Percentiles rank a stretch among this genome's conserved stretches.
phyloP scores from a whole-genome alignment of 1,284 basidiomycete species.

The Rhodofomes roseus region DNA sequence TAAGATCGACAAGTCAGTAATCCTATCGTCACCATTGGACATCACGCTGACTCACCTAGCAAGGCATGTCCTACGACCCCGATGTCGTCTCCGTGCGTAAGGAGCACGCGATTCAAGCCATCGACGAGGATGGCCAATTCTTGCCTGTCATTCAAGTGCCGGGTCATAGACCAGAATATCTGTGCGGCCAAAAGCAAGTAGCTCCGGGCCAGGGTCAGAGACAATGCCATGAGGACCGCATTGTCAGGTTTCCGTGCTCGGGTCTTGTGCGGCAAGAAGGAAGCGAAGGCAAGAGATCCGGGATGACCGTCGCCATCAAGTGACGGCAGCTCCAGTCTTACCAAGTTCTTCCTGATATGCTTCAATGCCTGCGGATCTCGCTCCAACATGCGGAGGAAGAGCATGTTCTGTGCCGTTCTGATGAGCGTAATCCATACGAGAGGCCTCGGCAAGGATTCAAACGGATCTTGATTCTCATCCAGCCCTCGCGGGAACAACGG shows the following conservation, averaged over 20 bases:
- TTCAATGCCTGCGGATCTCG: conserved; percentile 71
- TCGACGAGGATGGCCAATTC: conserved; percentile 69
- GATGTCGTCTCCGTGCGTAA: conserved; percentile 66
- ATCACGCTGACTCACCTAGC: conserved; percentile 45
- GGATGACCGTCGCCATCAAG: conserved; percentile 30
- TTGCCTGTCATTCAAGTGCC: conserved; percentile 71
- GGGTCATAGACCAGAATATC: conserved; percentile 71
- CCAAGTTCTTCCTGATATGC: conserved; percentile 66
- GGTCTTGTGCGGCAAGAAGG: conserved; percentile 32
- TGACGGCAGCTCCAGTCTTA: conserved; percentile 56
- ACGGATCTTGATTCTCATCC: conserved; percentile 37
- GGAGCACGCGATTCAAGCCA: conserved; percentile 64
- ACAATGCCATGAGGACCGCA: conserved; percentile 37
- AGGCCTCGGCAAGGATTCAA: conserved; percentile 43
- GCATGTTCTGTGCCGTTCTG: conserved; percentile 68
- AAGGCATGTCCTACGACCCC: conserved; percentile 69
- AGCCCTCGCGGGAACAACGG: conserved; percentile 57
- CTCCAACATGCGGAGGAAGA: conserved; percentile 64
- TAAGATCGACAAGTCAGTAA: conserved; percentile 22
- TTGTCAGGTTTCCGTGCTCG: conserved; percentile 14
- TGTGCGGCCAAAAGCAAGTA: conserved; percentile 69
- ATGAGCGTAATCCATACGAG: conserved; percentile 60
- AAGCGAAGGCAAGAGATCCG: conserved; percentile 39
- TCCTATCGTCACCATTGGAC: not conserved
- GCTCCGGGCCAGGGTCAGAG: conserved; percentile 62